phyloP scores from a whole-genome alignment of 1,284 basidiomycete genomes.

The Cutaneotrichosporon sp. region DNA sequence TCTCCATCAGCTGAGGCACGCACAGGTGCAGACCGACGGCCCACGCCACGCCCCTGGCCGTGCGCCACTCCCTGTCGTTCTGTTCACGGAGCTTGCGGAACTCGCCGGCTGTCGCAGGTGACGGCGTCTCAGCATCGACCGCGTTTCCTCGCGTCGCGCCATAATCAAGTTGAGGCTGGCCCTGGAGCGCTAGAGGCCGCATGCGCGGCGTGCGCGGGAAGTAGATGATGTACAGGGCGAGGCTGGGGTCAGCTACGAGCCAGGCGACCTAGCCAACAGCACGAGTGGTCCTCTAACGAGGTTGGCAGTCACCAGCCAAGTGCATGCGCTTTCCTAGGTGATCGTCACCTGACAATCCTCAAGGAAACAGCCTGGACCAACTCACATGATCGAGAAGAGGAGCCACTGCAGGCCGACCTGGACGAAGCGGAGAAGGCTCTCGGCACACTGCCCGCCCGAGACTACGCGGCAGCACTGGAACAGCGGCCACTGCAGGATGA shows the following conservation, averaged over 20 bases:
- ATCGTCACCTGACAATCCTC: not conserved
- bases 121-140: constrained; percentile 5
- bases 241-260: constrained; percentile 55
- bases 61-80: constrained; percentile 67
- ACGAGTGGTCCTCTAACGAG: not conserved
- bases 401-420: constrained; percentile 84
- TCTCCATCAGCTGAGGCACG: constrained; percentile 40
- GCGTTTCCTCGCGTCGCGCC: constrained; percentile 1
- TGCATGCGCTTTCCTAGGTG: not conserved
- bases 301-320: not conserved
- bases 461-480: constrained; percentile 71
- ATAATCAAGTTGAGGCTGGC: constrained; percentile 55
- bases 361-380: constrained; percentile 23
- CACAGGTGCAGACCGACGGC: constrained; percentile 73
- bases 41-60: constrained; percentile 72
- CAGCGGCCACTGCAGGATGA: constrained; percentile 84
- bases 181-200: constrained; percentile 50
- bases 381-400: constrained; percentile 80
- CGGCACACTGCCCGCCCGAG: constrained; percentile 65
- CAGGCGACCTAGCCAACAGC: no score
- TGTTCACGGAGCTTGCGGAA: constrained; percentile 8
- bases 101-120: not conserved
- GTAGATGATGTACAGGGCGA: constrained; percentile 88
- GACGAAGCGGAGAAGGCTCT: constrained; percentile 76
- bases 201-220: constrained; percentile 62